Percentiles rank a stretch among this genome's conserved stretches.
These are phyloP conservation scores for Avena insularis DNA, from an alignment of 176 grass and related monocot species.

Conservation along the genomic window DNA sequence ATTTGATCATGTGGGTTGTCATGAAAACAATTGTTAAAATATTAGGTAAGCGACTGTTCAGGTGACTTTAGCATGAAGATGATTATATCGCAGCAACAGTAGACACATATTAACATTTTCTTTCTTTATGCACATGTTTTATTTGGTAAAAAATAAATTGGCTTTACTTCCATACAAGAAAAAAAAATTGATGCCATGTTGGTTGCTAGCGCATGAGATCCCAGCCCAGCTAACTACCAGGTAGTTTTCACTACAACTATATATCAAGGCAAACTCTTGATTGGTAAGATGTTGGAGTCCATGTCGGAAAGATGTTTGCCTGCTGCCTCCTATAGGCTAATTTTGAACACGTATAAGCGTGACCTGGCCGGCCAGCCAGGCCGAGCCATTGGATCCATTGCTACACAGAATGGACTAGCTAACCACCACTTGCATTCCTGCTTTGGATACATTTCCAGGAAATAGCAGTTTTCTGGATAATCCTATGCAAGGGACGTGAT, in stretches of 20 bases:
- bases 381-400: neutral
- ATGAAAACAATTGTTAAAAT: too few species aligned
- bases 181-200: too few species aligned
- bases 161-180: too few species aligned
- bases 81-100: too few species aligned
- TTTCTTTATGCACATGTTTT: too few species aligned
- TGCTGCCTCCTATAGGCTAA: slow-evolving; percentile 4
- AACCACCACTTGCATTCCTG: neutral
- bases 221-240: neutral
- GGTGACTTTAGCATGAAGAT: too few species aligned
- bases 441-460: neutral
- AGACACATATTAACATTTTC: too few species aligned
- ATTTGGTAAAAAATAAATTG: too few species aligned
- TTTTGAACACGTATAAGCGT: slow-evolving; percentile 15
- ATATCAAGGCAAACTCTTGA: neutral
- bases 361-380: slow-evolving; percentile 25
- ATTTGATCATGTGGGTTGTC: too few species aligned
- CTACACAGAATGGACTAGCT: neutral
- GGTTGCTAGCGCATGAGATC: neutral
- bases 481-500: neutral
- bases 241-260: slow-evolving; percentile 46
- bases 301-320: slow-evolving; percentile 6
- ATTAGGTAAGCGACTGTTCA: too few species aligned
- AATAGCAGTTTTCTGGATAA: neutral
- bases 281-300: slow-evolving; percentile 21